Evolutionary conservation across 768 basidiomycete species (phyloP), one percentile per base, ranked within the genome.

Genomic region (Suillus brevipes): DNA sequence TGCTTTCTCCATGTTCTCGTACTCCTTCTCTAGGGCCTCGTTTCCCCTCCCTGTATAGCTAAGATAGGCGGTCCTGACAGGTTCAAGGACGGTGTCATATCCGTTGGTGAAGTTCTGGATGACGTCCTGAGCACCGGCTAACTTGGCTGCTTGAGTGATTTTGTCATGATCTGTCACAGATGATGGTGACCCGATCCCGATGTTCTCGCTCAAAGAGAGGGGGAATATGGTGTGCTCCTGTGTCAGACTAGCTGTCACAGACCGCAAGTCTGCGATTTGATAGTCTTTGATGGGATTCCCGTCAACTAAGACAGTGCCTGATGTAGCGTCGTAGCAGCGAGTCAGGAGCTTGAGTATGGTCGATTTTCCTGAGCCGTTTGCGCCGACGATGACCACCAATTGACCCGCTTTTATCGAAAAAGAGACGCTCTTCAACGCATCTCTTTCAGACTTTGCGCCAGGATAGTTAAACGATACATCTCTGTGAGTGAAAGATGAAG

Each of bases 391-490:
- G 50, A 78, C 72, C 4, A 75, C 79, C 5, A 78, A 67, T 23
- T 75, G 73, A 6, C 78, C 78, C 9, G 73, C 71, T 14, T 67
- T 64, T 34, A 79, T 73, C 13, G 68, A 68, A 57, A 79, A 77
- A 5, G 72, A 73, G 4, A 77, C 69, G n/a, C 67, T 25, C 57
- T 67, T 59, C 64, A 78, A 65, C 23, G 74, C 76, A 0, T 65
- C 37, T 13, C 62, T 68, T 28, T 70, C 65, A 18, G 71, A 65
- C 20, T 69, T 67, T 60, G 74, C 75, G 25, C 78, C 81, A 0
- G 86, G 85, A 67, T 89, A 89, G 12, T 75, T 71, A 64, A 89
- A 89, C 0, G 76, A 75, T 0, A 88, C 79, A 59, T 86, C 70
- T 23, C 87, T 88, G 42, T 25, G 25, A 31, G n/a, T 60, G 28